Evolutionary conservation across 768 basidiomycete species (phyloP).

Genomic region (Suillus subaureus): DNA sequence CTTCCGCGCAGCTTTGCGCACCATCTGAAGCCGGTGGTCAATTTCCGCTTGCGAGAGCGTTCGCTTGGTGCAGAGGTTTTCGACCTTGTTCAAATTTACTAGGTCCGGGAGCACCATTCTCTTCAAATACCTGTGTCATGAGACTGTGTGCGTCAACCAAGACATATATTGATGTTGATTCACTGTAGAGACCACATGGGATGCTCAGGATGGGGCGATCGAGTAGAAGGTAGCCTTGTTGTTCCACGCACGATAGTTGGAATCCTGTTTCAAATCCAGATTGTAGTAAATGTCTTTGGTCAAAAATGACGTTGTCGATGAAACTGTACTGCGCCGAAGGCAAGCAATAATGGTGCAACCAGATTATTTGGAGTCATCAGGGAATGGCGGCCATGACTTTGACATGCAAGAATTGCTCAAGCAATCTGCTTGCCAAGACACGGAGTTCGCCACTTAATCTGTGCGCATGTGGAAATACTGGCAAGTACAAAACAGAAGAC

Average conservation of each 20-base stretch:
- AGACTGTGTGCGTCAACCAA: not conserved
- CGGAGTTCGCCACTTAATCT: too few species aligned
- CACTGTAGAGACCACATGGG: constrained; percentile 59
- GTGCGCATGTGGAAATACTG: too few species aligned
- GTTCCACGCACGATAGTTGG: too few species aligned
- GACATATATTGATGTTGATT: constrained; percentile 15
- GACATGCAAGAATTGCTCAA: not conserved
- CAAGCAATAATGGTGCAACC: not conserved
- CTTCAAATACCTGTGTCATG: constrained; percentile 54
- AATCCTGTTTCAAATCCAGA: constrained; percentile 20
- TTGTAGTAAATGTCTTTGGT: constrained; percentile 34
- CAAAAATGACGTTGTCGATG: constrained; percentile 24
- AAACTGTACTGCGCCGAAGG: constrained; percentile 10
- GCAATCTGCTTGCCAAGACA: too few species aligned
- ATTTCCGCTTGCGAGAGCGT: constrained; percentile 31
- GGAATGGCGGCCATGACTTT: not conserved
- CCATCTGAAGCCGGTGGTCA: constrained; percentile 18
- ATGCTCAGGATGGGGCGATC: constrained; percentile 46
- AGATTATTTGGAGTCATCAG: not conserved
- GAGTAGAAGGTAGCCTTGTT: constrained; percentile 11
- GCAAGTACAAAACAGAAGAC: too few species aligned
- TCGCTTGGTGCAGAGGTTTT: constrained; percentile 41
- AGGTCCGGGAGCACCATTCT: constrained; percentile 51
- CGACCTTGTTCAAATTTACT: constrained; percentile 35
- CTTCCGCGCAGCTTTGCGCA: constrained; percentile 24